Evolutionary conservation across 192 early-diverging fungal species (phyloP).

Genomic region (Umbelopsis vinacea): DNA sequence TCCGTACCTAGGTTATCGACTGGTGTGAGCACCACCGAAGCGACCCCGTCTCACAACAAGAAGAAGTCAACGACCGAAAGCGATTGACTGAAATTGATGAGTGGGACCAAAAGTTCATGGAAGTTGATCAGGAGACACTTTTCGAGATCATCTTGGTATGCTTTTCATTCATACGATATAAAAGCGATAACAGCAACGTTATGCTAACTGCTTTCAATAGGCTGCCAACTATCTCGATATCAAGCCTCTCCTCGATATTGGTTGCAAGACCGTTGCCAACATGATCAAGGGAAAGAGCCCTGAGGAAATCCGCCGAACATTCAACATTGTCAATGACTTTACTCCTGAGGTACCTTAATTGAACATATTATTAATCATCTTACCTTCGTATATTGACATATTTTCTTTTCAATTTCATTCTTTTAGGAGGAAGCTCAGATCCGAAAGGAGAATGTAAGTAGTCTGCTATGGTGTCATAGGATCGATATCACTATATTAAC

Average conservation of each 20-base stretch:
- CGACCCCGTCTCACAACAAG: constrained; percentile 62
- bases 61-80: constrained; percentile 56
- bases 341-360: constrained; percentile 65
- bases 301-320: constrained; percentile 92
- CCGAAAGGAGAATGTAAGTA: constrained; percentile 69
- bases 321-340: constrained; percentile 98
- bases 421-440: constrained; percentile 86
- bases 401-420: background rate
- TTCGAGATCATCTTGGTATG: constrained; percentile 77
- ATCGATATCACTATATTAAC: background rate
- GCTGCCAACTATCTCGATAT: constrained; percentile 95
- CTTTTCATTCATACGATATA: background rate
- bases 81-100: constrained; percentile 77
- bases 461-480: background rate
- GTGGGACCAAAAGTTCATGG: constrained; percentile 81
- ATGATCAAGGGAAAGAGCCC: constrained; percentile 96
- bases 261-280: constrained; percentile 98
- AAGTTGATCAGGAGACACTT: constrained; percentile 79
- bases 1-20: constrained; percentile 65
- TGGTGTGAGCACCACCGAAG: constrained; percentile 81
- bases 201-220: constrained; percentile 19
- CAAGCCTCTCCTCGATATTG: constrained; percentile 93
- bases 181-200: background rate
- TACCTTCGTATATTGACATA: background rate
- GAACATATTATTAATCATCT: background rate